Conservation (phyloP, 1,284 basidiomycete species). For the Pholiota adiposa region DNA sequence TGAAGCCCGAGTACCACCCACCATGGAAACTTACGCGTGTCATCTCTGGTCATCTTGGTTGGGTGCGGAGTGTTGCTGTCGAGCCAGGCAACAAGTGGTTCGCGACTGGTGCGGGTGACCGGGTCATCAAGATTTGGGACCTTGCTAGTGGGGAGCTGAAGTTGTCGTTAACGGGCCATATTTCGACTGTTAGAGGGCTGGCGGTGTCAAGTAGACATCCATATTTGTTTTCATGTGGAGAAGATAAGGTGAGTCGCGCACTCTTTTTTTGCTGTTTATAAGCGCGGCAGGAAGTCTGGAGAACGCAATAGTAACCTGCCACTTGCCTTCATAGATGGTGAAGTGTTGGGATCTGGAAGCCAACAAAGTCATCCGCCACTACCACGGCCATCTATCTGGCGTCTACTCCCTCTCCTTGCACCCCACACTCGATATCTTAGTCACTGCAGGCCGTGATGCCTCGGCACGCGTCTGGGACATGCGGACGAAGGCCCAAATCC, state of each 20-base stretch:
- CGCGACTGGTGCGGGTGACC: constrained; percentile 95
- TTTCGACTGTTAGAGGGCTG: constrained; percentile 93
- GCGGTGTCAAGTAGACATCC: constrained; percentile 94
- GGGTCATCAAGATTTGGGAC: constrained; percentile 99
- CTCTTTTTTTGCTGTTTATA: too few species aligned
- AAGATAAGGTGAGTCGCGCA: constrained; percentile 80
- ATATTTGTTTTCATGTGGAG: constrained; percentile 96
- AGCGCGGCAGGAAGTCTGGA: not conserved
- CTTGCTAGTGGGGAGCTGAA: constrained; percentile 95
- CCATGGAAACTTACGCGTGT: constrained; percentile 97
- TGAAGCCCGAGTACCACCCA: constrained; percentile 95
- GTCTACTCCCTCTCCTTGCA: constrained; percentile 92
- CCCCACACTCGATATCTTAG: constrained; percentile 94
- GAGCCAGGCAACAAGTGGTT: constrained; percentile 99
- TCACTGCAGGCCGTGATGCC: constrained; percentile 94
- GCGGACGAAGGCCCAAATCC: constrained; percentile 95
- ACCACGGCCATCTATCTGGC: constrained; percentile 96
- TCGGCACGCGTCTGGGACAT: constrained; percentile 99
- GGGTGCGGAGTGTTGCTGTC: constrained; percentile 96
- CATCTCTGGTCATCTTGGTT: constrained; percentile 97
- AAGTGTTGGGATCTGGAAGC: constrained; percentile 99
- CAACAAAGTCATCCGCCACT: constrained; percentile 98
- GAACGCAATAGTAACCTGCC: not conserved
- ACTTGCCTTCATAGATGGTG: constrained; percentile 76
- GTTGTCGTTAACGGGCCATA: constrained; percentile 95